phyloP scores from a whole-genome alignment of 129 eudicot genomes.

The Heracleum sosnowskyi region DNA sequence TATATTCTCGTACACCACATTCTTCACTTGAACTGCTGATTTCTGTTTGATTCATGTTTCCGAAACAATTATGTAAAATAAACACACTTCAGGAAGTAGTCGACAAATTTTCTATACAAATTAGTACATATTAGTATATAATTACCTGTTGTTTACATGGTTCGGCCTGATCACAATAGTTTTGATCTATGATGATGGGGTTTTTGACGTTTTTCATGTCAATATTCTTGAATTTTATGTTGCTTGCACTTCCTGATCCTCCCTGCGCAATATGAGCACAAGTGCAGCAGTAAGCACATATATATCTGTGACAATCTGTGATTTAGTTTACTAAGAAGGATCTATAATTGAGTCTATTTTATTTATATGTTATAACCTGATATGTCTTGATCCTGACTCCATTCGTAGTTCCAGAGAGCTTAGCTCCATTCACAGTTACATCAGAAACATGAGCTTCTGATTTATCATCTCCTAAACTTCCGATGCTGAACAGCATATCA shows the following conservation, averaged over 20 bases:
- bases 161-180: constrained; percentile 56
- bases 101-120: neutral
- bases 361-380: constrained; percentile 32
- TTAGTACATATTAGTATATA: neutral
- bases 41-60: constrained; percentile 24
- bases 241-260: constrained; percentile 81
- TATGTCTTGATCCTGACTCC: constrained; percentile 91
- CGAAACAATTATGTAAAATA: neutral
- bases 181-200: constrained; percentile 81
- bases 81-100: neutral
- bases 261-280: constrained; percentile 35
- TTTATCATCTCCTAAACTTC: constrained; percentile 69
- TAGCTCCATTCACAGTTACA: constrained; percentile 54
- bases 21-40: constrained; percentile 63
- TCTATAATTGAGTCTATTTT: neutral
- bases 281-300: neutral
- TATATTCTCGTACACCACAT: constrained; percentile 61
- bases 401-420: constrained; percentile 54
- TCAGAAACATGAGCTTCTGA: constrained; percentile 76
- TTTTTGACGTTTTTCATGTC: constrained; percentile 52
- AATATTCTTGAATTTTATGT: constrained; percentile 57
- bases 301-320: neutral
- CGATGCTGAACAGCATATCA: constrained; percentile 40
- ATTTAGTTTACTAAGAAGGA: neutral
- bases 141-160: constrained; percentile 62